A percentile compares a stretch with the other conserved stretches of the same genome.
Evolutionary conservation across 768 basidiomycete species (phyloP).

Genomic region (Mycena latifolia): DNA sequence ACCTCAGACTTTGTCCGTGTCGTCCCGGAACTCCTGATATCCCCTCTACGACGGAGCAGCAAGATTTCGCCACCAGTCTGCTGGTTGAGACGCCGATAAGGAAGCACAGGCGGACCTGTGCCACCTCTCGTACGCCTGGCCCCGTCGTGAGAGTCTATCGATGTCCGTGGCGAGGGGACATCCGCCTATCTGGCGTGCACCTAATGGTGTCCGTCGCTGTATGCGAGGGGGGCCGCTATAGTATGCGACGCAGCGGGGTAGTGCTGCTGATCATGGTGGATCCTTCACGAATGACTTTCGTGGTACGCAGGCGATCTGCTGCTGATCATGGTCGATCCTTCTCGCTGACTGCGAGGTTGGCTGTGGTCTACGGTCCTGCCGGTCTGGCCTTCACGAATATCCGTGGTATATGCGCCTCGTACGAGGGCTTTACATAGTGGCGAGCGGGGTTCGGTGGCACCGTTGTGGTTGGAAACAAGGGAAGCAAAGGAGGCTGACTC

Average conservation of each 20-base stretch:
- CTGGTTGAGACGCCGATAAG: conserved; percentile 20
- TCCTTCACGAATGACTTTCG: background rate
- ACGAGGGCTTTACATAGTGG: background rate
- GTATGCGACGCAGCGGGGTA: background rate
- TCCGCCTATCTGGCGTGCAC: conserved; percentile 11
- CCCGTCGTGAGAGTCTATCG: conserved; percentile 19
- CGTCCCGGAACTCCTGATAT: conserved; percentile 18
- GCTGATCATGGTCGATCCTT: conserved; percentile 9
- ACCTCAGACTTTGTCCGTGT: conserved; percentile 22
- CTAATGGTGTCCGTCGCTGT: conserved; percentile 1
- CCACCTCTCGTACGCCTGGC: conserved; percentile 7
- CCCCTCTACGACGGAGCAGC: conserved; percentile 13
- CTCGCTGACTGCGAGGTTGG: conserved; percentile 1
- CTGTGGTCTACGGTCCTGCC: background rate
- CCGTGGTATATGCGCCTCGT: background rate
- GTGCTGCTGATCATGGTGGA: conserved; percentile 7
- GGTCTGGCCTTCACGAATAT: background rate
- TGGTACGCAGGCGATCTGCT: background rate
- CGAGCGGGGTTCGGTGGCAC: background rate
- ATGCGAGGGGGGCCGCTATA: no score
- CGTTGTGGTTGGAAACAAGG: no score
- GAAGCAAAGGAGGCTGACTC: no score
- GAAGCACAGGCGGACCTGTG: conserved; percentile 6
- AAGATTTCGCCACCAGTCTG: conserved; percentile 2
- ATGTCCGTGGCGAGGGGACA: conserved; percentile 15